Percentiles rank a stretch among this genome's conserved stretches.
These are phyloP conservation scores for Dillenia suffruticosa DNA, from an alignment of 164 flowering plant genomes.

Conservation along the genomic window DNA sequence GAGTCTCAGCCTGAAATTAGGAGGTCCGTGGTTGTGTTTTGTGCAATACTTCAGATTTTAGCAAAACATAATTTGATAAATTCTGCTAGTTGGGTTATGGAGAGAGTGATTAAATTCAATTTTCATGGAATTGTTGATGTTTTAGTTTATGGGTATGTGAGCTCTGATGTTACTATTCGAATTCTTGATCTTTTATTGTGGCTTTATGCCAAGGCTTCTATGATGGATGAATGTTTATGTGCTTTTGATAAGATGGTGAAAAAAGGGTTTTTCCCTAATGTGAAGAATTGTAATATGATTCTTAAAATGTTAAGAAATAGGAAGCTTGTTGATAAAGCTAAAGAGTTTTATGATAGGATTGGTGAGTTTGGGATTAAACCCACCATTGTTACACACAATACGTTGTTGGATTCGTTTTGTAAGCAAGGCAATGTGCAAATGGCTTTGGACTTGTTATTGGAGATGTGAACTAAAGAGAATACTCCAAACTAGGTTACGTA, in stretches of 20 bases:
- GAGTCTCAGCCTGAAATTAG: conserved; percentile 39
- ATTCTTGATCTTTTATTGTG: conserved; percentile 48
- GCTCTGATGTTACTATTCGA: conserved; percentile 21
- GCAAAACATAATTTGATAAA: conserved; percentile 29
- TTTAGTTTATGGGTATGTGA: conserved; percentile 32
- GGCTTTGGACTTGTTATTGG: conserved; percentile 32
- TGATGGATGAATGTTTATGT: conserved; percentile 41
- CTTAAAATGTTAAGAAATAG: conserved; percentile 50
- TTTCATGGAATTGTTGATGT: conserved; percentile 40
- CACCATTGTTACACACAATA: conserved; percentile 55
- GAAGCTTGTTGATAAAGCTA: conserved; percentile 24
- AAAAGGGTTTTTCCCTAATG: conserved; percentile 52
- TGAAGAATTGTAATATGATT: conserved; percentile 65
- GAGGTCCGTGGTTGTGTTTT: conserved; percentile 28
- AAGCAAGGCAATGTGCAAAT: conserved; percentile 46
- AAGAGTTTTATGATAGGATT: conserved; percentile 50
- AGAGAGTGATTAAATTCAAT: conserved; percentile 25
- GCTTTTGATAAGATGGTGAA: conserved; percentile 52
- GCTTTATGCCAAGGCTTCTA: conserved; percentile 38
- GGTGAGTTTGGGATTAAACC: conserved; percentile 42
- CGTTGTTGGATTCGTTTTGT: conserved; percentile 51
- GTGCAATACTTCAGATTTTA: conserved; percentile 41
- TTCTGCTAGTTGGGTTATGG: conserved; percentile 37
- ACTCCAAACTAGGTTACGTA: conserved; percentile 53
- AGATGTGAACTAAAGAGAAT: conserved; percentile 54